phyloP scores from a whole-genome alignment of 2,329 filamentous ascomycete species.

The Colletotrichum australisinense region DNA sequence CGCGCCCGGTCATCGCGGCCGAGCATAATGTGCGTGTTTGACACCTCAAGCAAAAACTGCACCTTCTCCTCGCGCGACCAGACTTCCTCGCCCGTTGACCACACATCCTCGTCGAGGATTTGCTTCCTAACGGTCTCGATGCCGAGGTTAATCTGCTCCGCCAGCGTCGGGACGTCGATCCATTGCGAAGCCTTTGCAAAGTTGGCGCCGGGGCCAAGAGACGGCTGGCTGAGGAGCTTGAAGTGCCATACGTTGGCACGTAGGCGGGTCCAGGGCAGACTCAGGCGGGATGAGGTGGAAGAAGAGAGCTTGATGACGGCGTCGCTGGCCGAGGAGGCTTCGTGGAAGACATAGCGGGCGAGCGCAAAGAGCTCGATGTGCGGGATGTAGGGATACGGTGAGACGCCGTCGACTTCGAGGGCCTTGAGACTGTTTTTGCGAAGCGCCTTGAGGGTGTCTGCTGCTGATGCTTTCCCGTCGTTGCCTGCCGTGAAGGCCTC shows the following conservation, averaged over 20 bases:
- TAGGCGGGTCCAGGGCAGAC: constrained; percentile 72
- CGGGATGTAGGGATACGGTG: constrained; percentile 86
- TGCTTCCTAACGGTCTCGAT: constrained; percentile 55
- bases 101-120: constrained; percentile 50
- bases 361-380: constrained; percentile 86
- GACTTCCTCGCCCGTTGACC: constrained; percentile 45
- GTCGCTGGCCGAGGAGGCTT: constrained; percentile 37
- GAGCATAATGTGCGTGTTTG: constrained; percentile 85
- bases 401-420: constrained; percentile 85
- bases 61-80: constrained; percentile 66
- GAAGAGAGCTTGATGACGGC: constrained; percentile 42
- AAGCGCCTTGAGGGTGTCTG: constrained; percentile 42
- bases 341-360: constrained; percentile 64
- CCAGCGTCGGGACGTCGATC: constrained; percentile 69
- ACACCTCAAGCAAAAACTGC: constrained; percentile 83
- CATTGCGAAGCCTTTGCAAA: constrained; percentile 68
- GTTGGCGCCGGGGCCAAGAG: constrained; percentile 62
- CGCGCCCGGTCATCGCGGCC: constrained; percentile 82
- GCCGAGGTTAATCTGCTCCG: constrained; percentile 58
- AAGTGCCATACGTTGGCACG: constrained; percentile 79
- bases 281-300: constrained; percentile 51
- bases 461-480: constrained; percentile 28
- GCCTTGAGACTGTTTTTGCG: constrained; percentile 58
- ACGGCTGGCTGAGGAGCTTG: constrained; percentile 69
- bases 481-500: constrained; percentile 42